Conservation (phyloP, 129 eudicot genomes). For the Flaveria bidentis region DNA sequence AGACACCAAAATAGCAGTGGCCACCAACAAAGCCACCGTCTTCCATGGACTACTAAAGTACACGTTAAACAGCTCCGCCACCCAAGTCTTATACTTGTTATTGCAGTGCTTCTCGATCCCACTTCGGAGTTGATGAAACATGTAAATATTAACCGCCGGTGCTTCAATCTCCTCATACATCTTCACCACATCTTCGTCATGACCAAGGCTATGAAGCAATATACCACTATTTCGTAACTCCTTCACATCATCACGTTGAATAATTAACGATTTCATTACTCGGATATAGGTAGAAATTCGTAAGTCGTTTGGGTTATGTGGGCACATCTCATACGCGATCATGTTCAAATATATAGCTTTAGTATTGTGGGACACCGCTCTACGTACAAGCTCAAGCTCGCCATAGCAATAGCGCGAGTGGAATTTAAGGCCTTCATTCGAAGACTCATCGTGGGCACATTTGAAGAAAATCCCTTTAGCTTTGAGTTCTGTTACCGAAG, state of each 20-base stretch:
- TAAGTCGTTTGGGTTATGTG: conserved; percentile 32
- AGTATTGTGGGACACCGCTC: conserved; percentile 19
- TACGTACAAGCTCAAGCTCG: conserved; percentile 29
- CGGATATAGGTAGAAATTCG: conserved; percentile 30
- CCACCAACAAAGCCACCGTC: conserved; percentile 43
- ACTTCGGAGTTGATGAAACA: conserved; percentile 17
- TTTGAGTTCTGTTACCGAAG: conserved; percentile 37
- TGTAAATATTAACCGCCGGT: conserved; percentile 17
- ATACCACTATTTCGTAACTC: conserved; percentile 23
- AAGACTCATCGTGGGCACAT: not conserved
- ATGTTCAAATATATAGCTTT: conserved; percentile 37
- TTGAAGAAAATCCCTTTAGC: conserved; percentile 33
- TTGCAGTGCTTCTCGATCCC: conserved; percentile 35
- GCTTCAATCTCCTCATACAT: conserved; percentile 35
- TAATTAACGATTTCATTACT: conserved; percentile 41
- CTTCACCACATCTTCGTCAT: conserved; percentile 41
- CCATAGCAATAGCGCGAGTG: conserved; percentile 27
- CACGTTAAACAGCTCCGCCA: conserved; percentile 33
- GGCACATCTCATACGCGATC: conserved; percentile 45
- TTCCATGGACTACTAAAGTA: conserved; percentile 54
- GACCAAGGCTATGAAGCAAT: conserved; percentile 27
- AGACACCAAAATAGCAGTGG: conserved; percentile 34
- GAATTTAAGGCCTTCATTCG: conserved; percentile 31
- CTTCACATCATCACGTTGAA: conserved; percentile 39
- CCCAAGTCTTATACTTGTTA: conserved; percentile 35